Evolutionary conservation across 2,329 filamentous ascomycete species (phyloP), one percentile per base, ranked within the genome.

Genomic region (Pseudogymnoascus sp.): DNA sequence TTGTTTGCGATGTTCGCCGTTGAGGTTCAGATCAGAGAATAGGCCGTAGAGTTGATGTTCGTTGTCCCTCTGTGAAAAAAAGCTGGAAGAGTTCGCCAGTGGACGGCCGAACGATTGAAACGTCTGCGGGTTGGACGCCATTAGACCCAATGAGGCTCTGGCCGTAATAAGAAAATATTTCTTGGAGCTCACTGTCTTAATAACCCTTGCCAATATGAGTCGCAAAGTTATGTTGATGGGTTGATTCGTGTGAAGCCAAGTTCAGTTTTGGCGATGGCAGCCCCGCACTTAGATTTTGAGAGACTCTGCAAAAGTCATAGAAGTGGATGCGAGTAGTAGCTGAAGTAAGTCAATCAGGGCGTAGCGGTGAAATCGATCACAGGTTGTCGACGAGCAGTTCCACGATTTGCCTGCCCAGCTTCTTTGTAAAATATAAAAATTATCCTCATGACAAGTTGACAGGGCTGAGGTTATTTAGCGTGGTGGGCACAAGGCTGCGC

Each of bases 41-140:
- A 56, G 50, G 16, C 50, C 50, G 50, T 56, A 35, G 16, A 56
- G 50, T 56, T 56, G 50, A 56, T 56, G 50, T 56, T 56, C 50
- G 28, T 10, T 33, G 28, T 35, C 50, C 28, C 50, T 56, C 28
- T 56, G 50, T 22, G 50, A 56, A 56, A 56, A 56, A 14, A 56
- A 56, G 50, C 22, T 56, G 28, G 50, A 56, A 11, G 50, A 56
- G 28, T 56, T 56, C 28, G 50, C 50, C 50, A 56, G 50, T 33
- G 50, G 50, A 56, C 50, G 50, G 50, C 50, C 50, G 50, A 56
- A 35, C 28, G 50, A 22, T 56, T 56, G 50, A 56, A 56, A 56
- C 50, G 50, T 56, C 50, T 56, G 50, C 28, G 50, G 50, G 59
- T 60, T 60, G 59, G 59, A 60, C 59, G 59, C 59, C 59, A 60